Conservation (phyloP, 257 asterid species). For the Nicotiana tabacum region DNA sequence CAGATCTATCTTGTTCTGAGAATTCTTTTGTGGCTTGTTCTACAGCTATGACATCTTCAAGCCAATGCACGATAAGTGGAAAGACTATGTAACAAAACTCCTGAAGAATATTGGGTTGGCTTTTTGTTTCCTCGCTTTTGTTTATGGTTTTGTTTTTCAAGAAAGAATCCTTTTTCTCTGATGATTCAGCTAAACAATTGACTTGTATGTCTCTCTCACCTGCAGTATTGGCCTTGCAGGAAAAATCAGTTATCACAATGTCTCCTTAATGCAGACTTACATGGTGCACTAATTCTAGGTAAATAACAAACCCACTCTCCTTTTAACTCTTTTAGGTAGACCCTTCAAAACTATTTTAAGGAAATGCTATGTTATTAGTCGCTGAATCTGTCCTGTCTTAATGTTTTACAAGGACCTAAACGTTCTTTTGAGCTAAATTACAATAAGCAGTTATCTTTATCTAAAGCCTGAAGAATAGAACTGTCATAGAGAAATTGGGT, state of each 20-base stretch:
- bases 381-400: background rate
- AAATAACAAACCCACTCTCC: constrained; percentile 12
- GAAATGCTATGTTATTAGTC: constrained; percentile 2
- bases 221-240: constrained; percentile 44
- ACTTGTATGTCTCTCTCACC: background rate
- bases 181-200: background rate
- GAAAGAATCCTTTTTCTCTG: background rate
- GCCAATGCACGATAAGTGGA: constrained; percentile 93
- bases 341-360: background rate
- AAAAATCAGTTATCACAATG: constrained; percentile 71
- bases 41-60: constrained; percentile 63
- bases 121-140: background rate
- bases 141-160: constrained; percentile 4
- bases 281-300: constrained; percentile 83
- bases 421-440: background rate
- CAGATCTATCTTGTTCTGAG: background rate
- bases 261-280: constrained; percentile 71
- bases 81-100: constrained; percentile 49
- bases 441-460: background rate
- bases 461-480: background rate
- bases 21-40: constrained; percentile 11
- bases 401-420: background rate
- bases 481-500: background rate
- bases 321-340: constrained; percentile 6
- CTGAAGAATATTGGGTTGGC: constrained; percentile 67